Evolutionary conservation across 2,329 filamentous ascomycete genomes (phyloP), one percentile per base, ranked within the genome.

Genomic region (Colletotrichum cordylinicola): DNA sequence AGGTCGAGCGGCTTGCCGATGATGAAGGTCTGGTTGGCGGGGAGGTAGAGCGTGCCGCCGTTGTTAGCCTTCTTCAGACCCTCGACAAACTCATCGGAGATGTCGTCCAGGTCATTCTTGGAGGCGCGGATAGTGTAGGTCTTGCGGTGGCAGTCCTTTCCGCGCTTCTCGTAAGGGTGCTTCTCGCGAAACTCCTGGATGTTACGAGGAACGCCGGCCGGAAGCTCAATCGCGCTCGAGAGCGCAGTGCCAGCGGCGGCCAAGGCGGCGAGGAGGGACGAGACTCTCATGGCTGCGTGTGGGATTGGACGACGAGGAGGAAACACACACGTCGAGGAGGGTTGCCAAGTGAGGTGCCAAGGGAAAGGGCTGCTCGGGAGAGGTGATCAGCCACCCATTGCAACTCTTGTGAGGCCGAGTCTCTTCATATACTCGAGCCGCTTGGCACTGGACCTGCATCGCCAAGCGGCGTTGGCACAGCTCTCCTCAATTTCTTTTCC

Each of bases 1-100:
- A 93, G 82, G 80, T 94, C 90, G 76, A 93, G 82, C 2, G 91
- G 91, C 2, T 90, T 93, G 29, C 90, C 91, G 75, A 94, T 89
- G 10, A 87, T 90, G 79, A 93, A 94, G 4, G 86, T 88, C 72
- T 86, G 85, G 18, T 87, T 87, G 39, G 85, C 84, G 4, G 88
- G 85, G 70, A 93, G 90, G 12, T 93, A 84, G 16, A 93, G 90
- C 72, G 89, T 88, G 8, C 91, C 91, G 9, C 91, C 91, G 75
- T 91, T 85, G 79, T 93, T 93, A 81, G 91, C 92, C 55, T 70
- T 69, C 66, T 72, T 61, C 67, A 78, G 55, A 18, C 70, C 75
- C 65, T 87, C 80, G 48, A 89, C 83, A 72, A 92, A 82, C 55
- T 82, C 81, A 24, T 79, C 78, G 7, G 81, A 80, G 39, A 79